A percentile compares a stretch with the other conserved stretches of the same genome.
These are phyloP conservation scores for Ophiosphaerella narmari DNA, from an alignment of 2,329 filamentous ascomycete genomes.

Conservation along the genomic window DNA sequence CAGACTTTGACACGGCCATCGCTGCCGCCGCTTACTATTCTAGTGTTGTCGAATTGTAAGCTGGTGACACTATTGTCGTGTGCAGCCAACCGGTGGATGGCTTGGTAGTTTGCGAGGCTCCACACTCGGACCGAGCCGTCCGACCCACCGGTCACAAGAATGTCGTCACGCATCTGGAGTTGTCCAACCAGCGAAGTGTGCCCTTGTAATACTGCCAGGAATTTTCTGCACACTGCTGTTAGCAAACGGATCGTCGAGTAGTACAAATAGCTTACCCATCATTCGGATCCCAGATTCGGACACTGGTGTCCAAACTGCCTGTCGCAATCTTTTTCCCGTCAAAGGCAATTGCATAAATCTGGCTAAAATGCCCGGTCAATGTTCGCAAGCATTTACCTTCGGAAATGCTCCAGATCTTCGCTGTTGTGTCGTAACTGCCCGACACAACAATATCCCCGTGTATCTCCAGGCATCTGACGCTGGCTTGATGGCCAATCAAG, in stretches of 20 bases:
- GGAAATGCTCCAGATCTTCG: constrained; percentile 96
- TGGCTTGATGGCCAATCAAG: constrained; percentile 91
- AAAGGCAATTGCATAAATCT: constrained; percentile 98
- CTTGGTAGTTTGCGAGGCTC: constrained; percentile 87
- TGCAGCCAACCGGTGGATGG: constrained; percentile 91
- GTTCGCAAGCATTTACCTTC: constrained; percentile 91
- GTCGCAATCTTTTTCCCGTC: constrained; percentile 93
- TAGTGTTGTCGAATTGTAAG: constrained; percentile 92
- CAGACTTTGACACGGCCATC: constrained; percentile 99
- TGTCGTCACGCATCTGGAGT: constrained; percentile 92
- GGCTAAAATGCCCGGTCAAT: constrained; percentile 92
- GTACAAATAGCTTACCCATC: constrained; percentile 68
- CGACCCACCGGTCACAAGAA: constrained; percentile 91
- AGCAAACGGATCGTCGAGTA: constrained; percentile 11
- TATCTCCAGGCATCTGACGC: constrained; percentile 92
- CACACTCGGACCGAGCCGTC: constrained; percentile 96
- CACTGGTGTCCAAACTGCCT: constrained; percentile 93
- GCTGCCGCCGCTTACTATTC: constrained; percentile 93
- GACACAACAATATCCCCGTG: constrained; percentile 97
- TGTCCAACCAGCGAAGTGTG: constrained; percentile 97
- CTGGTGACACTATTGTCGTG: constrained; percentile 99
- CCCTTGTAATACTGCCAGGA: constrained; percentile 89
- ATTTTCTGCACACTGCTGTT: constrained; percentile 55
- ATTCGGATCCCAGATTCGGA: constrained; percentile 92
- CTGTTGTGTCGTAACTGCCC: constrained; percentile 96